Conservation (phyloP, 2,329 filamentous ascomycete genomes). For the Diaporthe amygdali region DNA sequence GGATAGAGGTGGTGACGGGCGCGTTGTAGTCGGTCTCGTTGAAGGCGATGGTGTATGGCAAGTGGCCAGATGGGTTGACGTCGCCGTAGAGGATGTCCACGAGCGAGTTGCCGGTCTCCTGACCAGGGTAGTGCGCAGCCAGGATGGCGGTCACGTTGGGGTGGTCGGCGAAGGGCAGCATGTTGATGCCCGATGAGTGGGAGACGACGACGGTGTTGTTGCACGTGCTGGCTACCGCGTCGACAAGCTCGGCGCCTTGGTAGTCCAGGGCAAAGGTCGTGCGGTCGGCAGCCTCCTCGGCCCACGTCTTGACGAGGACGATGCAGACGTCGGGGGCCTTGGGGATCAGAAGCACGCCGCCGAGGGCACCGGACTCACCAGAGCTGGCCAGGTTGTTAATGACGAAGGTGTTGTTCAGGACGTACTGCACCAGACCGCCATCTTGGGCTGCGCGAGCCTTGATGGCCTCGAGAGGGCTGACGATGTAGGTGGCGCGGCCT, state of each 20-base stretch:
- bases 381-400: slow-evolving; percentile 25
- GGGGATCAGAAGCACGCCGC: slow-evolving; percentile 51
- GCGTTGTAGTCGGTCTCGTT: slow-evolving; percentile 54
- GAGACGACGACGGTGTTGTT: slow-evolving; percentile 58
- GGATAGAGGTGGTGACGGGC: slow-evolving; percentile 42
- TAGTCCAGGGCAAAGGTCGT: slow-evolving; percentile 60
- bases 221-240: slow-evolving; percentile 50
- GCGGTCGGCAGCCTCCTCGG: slow-evolving; percentile 67
- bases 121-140: slow-evolving; percentile 65
- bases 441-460: slow-evolving; percentile 52
- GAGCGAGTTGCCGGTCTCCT: slow-evolving; percentile 65
- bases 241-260: slow-evolving; percentile 66
- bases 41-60: slow-evolving; percentile 73
- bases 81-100: slow-evolving; percentile 67
- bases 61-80: slow-evolving; percentile 63
- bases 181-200: slow-evolving; percentile 66
- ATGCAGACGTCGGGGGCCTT: slow-evolving; percentile 67
- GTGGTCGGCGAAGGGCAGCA: slow-evolving; percentile 61
- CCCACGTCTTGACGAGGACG: slow-evolving; percentile 70
- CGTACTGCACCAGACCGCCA: slow-evolving; percentile 46
- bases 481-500: slow-evolving; percentile 57
- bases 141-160: slow-evolving; percentile 67
- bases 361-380: slow-evolving; percentile 31
- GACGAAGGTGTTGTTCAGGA: slow-evolving; percentile 49
- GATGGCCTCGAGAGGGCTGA: slow-evolving; percentile 61